Percentiles rank a stretch among this genome's conserved stretches.
These are phyloP conservation scores for Penicillium dipodomyicola DNA, from an alignment of 495 filamentous ascomycete species.

Conservation along the genomic window DNA sequence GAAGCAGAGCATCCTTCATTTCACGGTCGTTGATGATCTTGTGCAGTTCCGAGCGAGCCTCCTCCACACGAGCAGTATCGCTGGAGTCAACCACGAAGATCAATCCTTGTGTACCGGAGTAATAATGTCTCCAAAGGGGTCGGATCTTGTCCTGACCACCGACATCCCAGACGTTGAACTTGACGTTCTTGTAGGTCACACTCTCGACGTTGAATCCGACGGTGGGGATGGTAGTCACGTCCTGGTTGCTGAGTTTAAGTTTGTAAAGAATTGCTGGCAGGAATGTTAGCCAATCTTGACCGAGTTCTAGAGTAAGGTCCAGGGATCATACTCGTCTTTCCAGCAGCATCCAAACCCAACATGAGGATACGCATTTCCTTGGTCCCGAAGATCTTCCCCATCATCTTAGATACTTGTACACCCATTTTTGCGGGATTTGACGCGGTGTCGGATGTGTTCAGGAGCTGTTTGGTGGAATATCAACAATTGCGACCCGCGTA, in stretches of 20 bases:
- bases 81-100: slow-evolving; percentile 97
- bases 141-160: slow-evolving; percentile 99
- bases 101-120: slow-evolving; percentile 93
- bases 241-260: slow-evolving; percentile 89
- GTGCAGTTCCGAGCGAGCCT: slow-evolving; percentile 85
- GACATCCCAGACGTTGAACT: slow-evolving; percentile 99
- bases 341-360: slow-evolving; percentile 95
- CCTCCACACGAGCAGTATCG: slow-evolving; percentile 81
- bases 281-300: slow-evolving; percentile 16
- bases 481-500: slow-evolving; percentile 7
- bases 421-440: slow-evolving; percentile 59
- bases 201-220: slow-evolving; percentile 99
- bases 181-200: slow-evolving; percentile 98
- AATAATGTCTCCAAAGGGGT: slow-evolving; percentile 97
- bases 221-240: slow-evolving; percentile 98
- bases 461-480: slow-evolving; percentile 4
- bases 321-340: slow-evolving; percentile 77
- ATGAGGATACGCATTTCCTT: slow-evolving; percentile 98
- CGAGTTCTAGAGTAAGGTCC: background rate
- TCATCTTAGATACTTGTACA: slow-evolving; percentile 78
- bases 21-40: slow-evolving; percentile 96
- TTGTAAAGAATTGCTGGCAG: slow-evolving; percentile 90
- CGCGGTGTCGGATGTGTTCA: slow-evolving; percentile 14
- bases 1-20: slow-evolving; percentile 92
- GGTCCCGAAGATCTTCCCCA: slow-evolving; percentile 97